A percentile compares a stretch with the other conserved stretches of the same genome.
These are phyloP conservation scores for Phylloporus rhodoxanthus DNA, from an alignment of 768 basidiomycete genomes.

Conservation along the genomic window DNA sequence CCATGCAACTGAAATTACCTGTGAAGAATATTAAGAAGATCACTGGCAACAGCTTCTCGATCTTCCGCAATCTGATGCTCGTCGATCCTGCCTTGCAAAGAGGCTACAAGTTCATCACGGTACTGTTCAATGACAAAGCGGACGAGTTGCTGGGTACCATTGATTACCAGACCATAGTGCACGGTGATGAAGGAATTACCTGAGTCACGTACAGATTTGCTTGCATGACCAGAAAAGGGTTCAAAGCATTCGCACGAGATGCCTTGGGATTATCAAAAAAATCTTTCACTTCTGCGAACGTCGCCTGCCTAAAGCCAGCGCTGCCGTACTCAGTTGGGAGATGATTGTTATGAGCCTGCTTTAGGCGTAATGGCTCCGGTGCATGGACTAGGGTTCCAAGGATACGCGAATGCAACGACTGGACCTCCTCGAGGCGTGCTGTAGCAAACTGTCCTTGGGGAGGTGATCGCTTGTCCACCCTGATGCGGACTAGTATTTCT, in stretches of 20 bases:
- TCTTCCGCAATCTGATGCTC: constrained; percentile 64
- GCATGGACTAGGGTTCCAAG: constrained; percentile 67
- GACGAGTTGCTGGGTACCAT: constrained; percentile 70
- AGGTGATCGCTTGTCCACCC: constrained; percentile 81
- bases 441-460: constrained; percentile 83
- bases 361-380: constrained; percentile 70
- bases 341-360: constrained; percentile 47
- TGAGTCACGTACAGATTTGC: constrained; percentile 91
- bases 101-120: constrained; percentile 73
- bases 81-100: constrained; percentile 59
- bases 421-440: constrained; percentile 78
- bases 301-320: constrained; percentile 71
- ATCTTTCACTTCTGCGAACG: constrained; percentile 83
- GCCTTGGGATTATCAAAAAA: constrained; percentile 91
- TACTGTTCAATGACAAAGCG: constrained; percentile 92
- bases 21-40: constrained; percentile 80
- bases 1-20: constrained; percentile 38
- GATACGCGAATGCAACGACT: constrained; percentile 72
- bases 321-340: constrained; percentile 59
- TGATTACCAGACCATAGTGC: not conserved
- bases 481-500: constrained; percentile 81
- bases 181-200: constrained; percentile 36
- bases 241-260: constrained; percentile 76
- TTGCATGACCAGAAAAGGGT: constrained; percentile 89
- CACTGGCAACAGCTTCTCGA: constrained; percentile 79